Conservation (phyloP, 208 protist genomes). For the Jaenimonas drosophilae region DNA sequence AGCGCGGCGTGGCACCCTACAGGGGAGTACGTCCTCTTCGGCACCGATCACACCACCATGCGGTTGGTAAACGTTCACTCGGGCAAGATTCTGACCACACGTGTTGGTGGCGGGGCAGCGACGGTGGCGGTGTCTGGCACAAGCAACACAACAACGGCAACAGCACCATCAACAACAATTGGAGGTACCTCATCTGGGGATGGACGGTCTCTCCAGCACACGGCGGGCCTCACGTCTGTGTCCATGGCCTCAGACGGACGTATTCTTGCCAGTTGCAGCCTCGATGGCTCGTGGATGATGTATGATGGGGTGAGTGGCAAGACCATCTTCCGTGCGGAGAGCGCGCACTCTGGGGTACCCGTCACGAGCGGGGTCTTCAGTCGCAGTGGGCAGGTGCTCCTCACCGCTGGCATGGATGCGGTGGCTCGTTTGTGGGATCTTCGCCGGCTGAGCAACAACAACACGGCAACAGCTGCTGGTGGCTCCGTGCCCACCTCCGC, state of each 20-base stretch:
- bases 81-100: constrained; percentile 31
- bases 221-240: constrained; percentile 49
- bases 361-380: constrained; percentile 79
- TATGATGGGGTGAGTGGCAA: constrained; percentile 73
- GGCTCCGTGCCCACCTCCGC: background rate
- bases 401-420: constrained; percentile 82
- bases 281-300: constrained; percentile 66
- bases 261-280: constrained; percentile 41
- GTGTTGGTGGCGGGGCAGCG: background rate
- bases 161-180: background rate
- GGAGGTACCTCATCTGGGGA: background rate
- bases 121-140: constrained; percentile 2
- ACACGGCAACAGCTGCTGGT: constrained; percentile 7
- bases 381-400: constrained; percentile 61
- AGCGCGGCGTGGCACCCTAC: constrained; percentile 59
- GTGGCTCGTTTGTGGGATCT: constrained; percentile 76
- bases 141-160: constrained; percentile 5
- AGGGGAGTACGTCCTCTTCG: constrained; percentile 73
- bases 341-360: constrained; percentile 59
- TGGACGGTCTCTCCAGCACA: constrained; percentile 22
- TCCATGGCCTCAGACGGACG: constrained; percentile 48
- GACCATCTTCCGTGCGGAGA: constrained; percentile 31
- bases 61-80: constrained; percentile 65
- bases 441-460: constrained; percentile 15
- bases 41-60: constrained; percentile 56